Percentiles rank a stretch among this genome's conserved stretches.
Conservation (phyloP, 345 rosid genomes). For the Melaleuca quinquenervia region DNA sequence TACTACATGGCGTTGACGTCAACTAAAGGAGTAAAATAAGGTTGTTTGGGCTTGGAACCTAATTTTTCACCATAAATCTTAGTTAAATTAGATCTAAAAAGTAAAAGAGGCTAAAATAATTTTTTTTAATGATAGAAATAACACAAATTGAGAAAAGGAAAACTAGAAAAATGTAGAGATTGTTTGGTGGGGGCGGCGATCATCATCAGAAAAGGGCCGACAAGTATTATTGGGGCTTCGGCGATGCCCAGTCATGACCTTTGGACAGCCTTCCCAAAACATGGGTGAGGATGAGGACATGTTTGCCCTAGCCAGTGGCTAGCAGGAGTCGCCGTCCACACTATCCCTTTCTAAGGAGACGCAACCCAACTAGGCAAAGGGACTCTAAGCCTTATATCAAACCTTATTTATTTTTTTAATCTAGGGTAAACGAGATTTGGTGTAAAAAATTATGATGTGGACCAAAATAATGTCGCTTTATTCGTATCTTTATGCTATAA, state of each 20-base stretch:
- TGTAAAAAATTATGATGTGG: background rate
- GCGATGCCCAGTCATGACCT: fast-evolving
- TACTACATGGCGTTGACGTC: too few species aligned
- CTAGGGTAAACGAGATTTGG: background rate
- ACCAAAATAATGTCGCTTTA: background rate
- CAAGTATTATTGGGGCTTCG: background rate
- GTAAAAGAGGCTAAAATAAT: background rate
- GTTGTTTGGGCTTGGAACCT: background rate
- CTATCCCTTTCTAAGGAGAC: background rate
- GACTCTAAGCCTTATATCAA: background rate
- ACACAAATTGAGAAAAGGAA: background rate
- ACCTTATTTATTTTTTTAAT: background rate
- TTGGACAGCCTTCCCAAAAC: background rate
- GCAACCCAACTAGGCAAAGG: background rate
- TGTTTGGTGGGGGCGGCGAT: background rate
- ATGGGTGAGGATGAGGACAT: background rate
- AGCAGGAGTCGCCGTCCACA: background rate
- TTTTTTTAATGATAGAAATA: background rate
- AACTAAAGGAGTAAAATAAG: too few species aligned
- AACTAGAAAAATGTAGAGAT: background rate
- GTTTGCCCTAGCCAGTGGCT: fast-evolving
- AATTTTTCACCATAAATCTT: too few species aligned
- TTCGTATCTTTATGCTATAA: background rate
- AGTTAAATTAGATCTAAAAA: background rate
- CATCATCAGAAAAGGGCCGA: background rate